phyloP scores from a whole-genome alignment of 805 yeast species.

The Starmerella etchellsii region DNA sequence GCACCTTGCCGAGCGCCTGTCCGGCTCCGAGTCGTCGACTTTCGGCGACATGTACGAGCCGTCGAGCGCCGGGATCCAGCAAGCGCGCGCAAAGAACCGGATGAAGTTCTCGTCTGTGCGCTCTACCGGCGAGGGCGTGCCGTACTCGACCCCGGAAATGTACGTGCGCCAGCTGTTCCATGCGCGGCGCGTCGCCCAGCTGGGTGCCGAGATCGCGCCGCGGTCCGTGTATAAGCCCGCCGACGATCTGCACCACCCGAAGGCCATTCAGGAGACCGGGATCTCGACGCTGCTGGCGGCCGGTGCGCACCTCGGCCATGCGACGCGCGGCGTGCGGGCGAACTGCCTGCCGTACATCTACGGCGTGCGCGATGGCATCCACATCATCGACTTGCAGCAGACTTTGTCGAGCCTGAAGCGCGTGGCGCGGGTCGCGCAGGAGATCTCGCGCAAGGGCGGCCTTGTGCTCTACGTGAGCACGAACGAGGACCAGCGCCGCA shows the following conservation, averaged over 20 bases:
- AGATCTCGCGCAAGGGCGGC: constrained; percentile 76
- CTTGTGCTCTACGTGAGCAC: constrained; percentile 76
- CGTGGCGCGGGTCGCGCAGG: constrained; percentile 75
- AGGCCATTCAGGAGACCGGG: constrained; percentile 41
- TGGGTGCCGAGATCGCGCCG: constrained; percentile 53
- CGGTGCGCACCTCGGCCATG: constrained; percentile 90
- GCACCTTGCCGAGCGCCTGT: constrained; percentile 8
- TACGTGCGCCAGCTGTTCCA: constrained; percentile 61
- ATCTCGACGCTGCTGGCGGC: constrained; percentile 69
- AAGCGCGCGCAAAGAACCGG: not conserved
- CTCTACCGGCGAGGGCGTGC: constrained; percentile 45
- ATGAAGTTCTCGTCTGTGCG: constrained; percentile 47
- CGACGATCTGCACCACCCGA: constrained; percentile 48
- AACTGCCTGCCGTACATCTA: constrained; percentile 74
- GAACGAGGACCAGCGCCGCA: constrained; percentile 57
- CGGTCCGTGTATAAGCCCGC: constrained; percentile 50
- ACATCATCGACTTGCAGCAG: constrained; percentile 78
- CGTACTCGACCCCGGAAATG: constrained; percentile 68
- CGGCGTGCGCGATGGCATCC: constrained; percentile 84
- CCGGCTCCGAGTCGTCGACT: constrained; percentile 7
- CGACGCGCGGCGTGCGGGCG: constrained; percentile 56
- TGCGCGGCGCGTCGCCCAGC: constrained; percentile 37
- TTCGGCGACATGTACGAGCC: constrained; percentile 2
- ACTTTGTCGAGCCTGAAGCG: constrained; percentile 63
- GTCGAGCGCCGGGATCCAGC: not conserved